Evolutionary conservation across 768 basidiomycete genomes (phyloP), one percentile per base, ranked within the genome.

Genomic region (Nidularia sp.): DNA sequence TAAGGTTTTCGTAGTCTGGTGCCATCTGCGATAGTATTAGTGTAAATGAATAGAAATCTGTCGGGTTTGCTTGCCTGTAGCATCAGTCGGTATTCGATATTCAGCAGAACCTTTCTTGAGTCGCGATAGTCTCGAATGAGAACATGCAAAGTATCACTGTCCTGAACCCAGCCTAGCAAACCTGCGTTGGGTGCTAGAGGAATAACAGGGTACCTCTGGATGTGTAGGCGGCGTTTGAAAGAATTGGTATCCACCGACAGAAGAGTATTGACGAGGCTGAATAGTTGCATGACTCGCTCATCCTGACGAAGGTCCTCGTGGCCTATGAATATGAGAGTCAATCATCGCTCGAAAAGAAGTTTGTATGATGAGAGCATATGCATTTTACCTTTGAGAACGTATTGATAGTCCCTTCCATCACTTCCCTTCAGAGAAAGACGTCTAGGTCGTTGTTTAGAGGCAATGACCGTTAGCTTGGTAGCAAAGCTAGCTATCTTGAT

Each of bases 291-390:
- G 51, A 98, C 97, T 55, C 97, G 84, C 62, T 99, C 97, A 65
- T 99, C 97, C 70, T 98, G 97, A 39, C 97, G 93, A 48, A 99
- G 77, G 73, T 99, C 97, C 72, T 99, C 97, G 68, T 99, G 97
- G 6, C 97, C 93, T 95, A 56, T 8, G 45, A n/a, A n/a, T n/a
- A n/a, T n/a, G n/a, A n/a, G n/a, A n/a, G n/a, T n/a, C n/a, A n/a
- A n/a, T n/a, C n/a, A n/a, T n/a, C n/a, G n/a, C n/a, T n/a, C n/a
- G 43, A 51, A 31, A 7, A 48, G n/a, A 31, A 41, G 53, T 47
- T 54, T 45, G 46, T 18, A 18, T 18, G 6, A 25, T 42, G 42
- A 22, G 34, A 46, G 41, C 34, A 29, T 44, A 8, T 13, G 12
- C 54, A 39, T 7, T 18, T 9, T 6, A 89, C 93, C 97, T 79